A percentile compares a stretch with the other conserved stretches of the same genome.
These are phyloP conservation scores for Cudoniella acicularis DNA, from an alignment of 495 filamentous ascomycete species.

Conservation along the genomic window DNA sequence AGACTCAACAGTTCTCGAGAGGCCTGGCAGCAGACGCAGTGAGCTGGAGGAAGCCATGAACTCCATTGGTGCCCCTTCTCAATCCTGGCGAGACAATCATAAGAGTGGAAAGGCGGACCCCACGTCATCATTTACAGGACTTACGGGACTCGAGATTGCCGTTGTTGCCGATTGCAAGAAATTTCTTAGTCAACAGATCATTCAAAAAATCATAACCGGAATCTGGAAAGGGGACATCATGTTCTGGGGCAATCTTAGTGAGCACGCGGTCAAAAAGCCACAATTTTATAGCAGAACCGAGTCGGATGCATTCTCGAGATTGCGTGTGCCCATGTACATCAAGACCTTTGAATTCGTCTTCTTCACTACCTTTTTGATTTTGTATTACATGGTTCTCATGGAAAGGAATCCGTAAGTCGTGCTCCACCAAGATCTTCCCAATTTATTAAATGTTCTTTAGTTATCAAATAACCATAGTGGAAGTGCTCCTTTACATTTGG, in stretches of 20 bases:
- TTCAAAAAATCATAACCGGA: slow-evolving; percentile 83
- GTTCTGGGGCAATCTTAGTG: slow-evolving; percentile 82
- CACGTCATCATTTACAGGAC: slow-evolving; percentile 63
- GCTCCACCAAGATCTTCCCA: neutral
- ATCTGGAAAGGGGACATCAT: slow-evolving; percentile 92
- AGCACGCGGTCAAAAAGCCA: slow-evolving; percentile 74
- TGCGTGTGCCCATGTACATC: slow-evolving; percentile 87
- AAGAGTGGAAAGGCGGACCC: slow-evolving; percentile 46
- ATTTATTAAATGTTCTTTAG: slow-evolving; percentile 11
- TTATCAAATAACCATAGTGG: slow-evolving; percentile 42
- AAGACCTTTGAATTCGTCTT: slow-evolving; percentile 87
- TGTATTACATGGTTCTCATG: slow-evolving; percentile 84
- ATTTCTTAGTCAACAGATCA: slow-evolving; percentile 79
- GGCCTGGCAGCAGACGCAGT: slow-evolving; percentile 23
- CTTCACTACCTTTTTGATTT: slow-evolving; percentile 71
- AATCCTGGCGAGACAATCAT: slow-evolving; percentile 21
- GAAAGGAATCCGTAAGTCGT: slow-evolving; percentile 40
- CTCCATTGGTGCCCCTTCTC: slow-evolving; percentile 6
- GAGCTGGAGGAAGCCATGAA: slow-evolving; percentile 23
- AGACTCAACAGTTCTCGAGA: slow-evolving; percentile 12
- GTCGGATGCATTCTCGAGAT: slow-evolving; percentile 77
- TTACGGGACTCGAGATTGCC: slow-evolving; percentile 90
- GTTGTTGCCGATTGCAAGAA: slow-evolving; percentile 85
- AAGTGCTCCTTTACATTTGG: slow-evolving; percentile 59
- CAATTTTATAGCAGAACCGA: slow-evolving; percentile 73